A percentile compares a stretch with the other conserved stretches of the same genome.
Evolutionary conservation across 345 rosid genomes (phyloP).

Genomic region (Gossypium mustelinum): DNA sequence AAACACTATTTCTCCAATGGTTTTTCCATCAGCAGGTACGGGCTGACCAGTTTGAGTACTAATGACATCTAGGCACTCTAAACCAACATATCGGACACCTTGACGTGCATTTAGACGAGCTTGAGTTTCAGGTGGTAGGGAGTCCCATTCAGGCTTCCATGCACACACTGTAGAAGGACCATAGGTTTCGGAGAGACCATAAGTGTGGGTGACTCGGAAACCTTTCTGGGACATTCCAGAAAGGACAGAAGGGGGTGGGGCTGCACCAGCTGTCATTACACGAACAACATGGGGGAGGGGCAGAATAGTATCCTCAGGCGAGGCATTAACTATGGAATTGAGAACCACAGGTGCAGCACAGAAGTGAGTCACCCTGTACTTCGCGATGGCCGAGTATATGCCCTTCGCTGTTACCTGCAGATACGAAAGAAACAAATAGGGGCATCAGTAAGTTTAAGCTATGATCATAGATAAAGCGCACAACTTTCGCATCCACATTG

Average conservation of each 20-base stretch:
- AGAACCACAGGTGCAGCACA: conserved; percentile 93
- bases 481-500: neutral
- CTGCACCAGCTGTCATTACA: conserved; percentile 89
- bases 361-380: conserved; percentile 70
- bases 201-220: conserved; percentile 75
- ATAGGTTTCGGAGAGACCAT: conserved; percentile 87
- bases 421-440: neutral
- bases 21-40: conserved; percentile 77
- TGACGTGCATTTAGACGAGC: conserved; percentile 91
- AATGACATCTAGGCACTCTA: conserved; percentile 72
- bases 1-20: conserved; percentile 79
- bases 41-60: conserved; percentile 57
- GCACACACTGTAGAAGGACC: conserved; percentile 91
- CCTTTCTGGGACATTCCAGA: conserved; percentile 66
- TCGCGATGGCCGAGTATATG: conserved; percentile 69
- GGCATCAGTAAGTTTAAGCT: neutral
- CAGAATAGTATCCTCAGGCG: conserved; percentile 62
- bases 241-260: conserved; percentile 82
- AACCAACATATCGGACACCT: conserved; percentile 63
- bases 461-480: neutral
- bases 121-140: conserved; percentile 57
- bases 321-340: conserved; percentile 68
- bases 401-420: conserved; percentile 76
- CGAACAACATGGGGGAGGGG: conserved; percentile 83
- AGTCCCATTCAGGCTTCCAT: conserved; percentile 93